Percentiles rank a stretch among this genome's conserved stretches.
phyloP scores from a whole-genome alignment of 1,139 yeast species.

The Yamadazyma friedrichii region DNA sequence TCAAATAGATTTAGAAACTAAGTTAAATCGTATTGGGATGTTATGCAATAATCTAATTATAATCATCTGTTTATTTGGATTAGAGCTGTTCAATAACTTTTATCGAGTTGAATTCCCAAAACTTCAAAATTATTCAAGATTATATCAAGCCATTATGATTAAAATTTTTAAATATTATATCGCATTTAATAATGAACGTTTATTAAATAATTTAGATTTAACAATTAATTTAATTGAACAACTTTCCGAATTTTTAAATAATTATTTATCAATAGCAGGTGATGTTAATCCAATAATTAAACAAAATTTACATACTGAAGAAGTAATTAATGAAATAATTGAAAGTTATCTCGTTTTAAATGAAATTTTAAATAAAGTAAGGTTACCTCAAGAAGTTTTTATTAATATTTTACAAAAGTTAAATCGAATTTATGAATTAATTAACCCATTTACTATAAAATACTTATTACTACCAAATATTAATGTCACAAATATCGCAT shows the following conservation, averaged over 20 bases:
- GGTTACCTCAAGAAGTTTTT: not conserved
- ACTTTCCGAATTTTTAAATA: not conserved
- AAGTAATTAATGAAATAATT: conserved; percentile 11
- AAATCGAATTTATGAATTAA: not conserved
- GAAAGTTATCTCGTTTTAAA: conserved; percentile 13
- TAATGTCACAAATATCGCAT: conserved; percentile 2
- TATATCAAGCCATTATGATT: conserved; percentile 2
- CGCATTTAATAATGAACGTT: conserved; percentile 15
- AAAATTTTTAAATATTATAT: conserved; percentile 15
- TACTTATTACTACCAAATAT: conserved; percentile 1
- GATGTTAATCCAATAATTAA: not conserved
- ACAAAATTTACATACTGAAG: not conserved
- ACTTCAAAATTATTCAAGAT: not conserved
- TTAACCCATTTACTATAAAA: conserved; percentile 4
- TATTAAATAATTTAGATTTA: conserved; percentile 8
- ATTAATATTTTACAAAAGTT: not conserved
- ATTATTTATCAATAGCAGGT: not conserved
- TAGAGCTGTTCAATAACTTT: conserved; percentile 5
- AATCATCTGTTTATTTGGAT: conserved; percentile 3
- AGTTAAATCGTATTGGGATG: not conserved
- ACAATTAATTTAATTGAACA: not conserved
- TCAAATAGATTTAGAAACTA: not conserved
- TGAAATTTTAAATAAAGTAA: conserved; percentile 4
- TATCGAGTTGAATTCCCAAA: conserved; percentile 1
- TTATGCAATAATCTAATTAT: conserved; percentile 3